Percentiles rank a stretch among this genome's conserved stretches.
phyloP scores from a whole-genome alignment of 192 early-diverging fungal species.

The Coemansia sp. region DNA sequence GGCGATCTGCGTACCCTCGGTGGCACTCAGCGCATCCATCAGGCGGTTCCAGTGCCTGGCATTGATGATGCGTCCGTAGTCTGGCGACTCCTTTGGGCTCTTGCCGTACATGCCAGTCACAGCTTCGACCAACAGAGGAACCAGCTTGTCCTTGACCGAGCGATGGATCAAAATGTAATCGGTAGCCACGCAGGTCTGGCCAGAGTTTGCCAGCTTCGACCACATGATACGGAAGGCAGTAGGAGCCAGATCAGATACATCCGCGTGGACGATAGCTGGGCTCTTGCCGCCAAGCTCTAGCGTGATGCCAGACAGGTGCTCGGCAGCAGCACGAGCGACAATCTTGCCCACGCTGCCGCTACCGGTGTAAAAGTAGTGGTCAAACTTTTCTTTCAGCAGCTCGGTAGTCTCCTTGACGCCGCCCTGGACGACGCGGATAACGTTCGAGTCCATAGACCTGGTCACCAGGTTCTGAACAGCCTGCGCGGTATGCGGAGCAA shows the following conservation, averaged over 20 bases:
- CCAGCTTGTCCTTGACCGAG: constrained; percentile 60
- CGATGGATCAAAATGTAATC: constrained; percentile 80
- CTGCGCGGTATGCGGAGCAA: constrained; percentile 64
- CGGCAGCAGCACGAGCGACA: constrained; percentile 80
- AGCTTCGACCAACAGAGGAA: constrained; percentile 57
- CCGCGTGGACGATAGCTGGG: constrained; percentile 67
- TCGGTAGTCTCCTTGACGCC: constrained; percentile 70
- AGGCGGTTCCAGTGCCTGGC: constrained; percentile 72
- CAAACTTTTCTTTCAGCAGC: constrained; percentile 77
- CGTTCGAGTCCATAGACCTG: constrained; percentile 71
- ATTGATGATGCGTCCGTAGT: constrained; percentile 76
- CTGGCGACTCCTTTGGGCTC: constrained; percentile 52
- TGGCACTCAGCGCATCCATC: constrained; percentile 48
- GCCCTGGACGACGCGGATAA: constrained; percentile 74
- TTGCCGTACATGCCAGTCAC: constrained; percentile 55
- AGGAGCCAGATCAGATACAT: constrained; percentile 63
- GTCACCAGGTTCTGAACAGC: constrained; percentile 67
- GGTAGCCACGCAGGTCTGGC: constrained; percentile 88
- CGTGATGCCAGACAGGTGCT: constrained; percentile 83
- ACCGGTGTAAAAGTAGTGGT: constrained; percentile 96
- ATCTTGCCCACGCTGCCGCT: constrained; percentile 77
- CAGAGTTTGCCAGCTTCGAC: constrained; percentile 84
- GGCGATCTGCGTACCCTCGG: constrained; percentile 57
- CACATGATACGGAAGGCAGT: constrained; percentile 75
- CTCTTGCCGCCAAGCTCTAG: constrained; percentile 95